Base-by-base conservation (phyloP, 192 early-diverging fungal species). In the Dissophora globulifera region DNA sequence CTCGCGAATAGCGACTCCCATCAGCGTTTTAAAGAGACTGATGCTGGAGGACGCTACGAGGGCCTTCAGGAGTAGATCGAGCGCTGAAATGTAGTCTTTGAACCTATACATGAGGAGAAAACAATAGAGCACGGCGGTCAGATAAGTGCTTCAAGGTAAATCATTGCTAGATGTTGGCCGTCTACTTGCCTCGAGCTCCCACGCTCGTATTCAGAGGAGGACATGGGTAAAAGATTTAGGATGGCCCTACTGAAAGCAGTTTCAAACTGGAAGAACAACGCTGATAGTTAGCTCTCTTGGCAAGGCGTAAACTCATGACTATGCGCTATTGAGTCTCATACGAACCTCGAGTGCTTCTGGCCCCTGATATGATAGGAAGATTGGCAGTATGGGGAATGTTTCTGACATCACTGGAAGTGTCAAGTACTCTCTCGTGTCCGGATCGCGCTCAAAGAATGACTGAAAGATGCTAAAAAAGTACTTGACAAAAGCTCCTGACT, bases 1-100 rank as follows among this genome's bases (percentile, higher is more conserved):
- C 26, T 88, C 83, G 30, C 85, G 79, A 38, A 88, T 83, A 17
- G 91, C 63, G 20, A 87, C 79, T 4, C 81, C 69, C 31, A 88
- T 66, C 15, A 91, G 62, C 1, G 78, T 49, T 48, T 83, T 83
- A 46, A 88, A 85, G 4, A 92, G 29, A n/a, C 46, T 59, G 9
- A 64, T 57, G 29, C 69, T 80, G 27, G 75, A 67, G 1, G 84
- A 71, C 2, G 50, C 57, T 11, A 79, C 81, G 55, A 89, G 71
- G 10, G 78, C 79, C 31, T 63, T 67, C 11, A 92, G 47, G 0
- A 92, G 64, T n/a, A 78, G 67, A 46, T 87, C 80, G 33, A 91
- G 81, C 2, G 81, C 75, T 6, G 70, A 54, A 25, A 81, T 81
- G 50, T 89, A 88, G 16, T 88, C 86, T 27, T 70, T 82, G 33